A percentile compares a stretch with the other conserved stretches of the same genome.
Conservation (phyloP, 2,329 filamentous ascomycete species). For the Pseudogymnoascus sp. region DNA sequence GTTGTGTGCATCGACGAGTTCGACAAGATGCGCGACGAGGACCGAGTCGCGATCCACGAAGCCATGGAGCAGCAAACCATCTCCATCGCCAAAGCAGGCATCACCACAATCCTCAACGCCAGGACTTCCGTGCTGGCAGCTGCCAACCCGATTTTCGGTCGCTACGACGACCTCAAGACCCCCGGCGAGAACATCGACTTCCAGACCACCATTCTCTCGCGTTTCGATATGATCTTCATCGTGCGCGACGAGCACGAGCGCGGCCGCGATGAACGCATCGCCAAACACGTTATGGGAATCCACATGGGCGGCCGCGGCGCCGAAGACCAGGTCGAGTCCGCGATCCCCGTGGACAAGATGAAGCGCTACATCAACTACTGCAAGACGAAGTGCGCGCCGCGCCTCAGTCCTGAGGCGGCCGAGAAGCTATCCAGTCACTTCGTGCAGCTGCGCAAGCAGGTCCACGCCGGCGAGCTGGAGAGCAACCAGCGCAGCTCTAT, state of each 20-base stretch:
- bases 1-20: conserved; percentile 99
- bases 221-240: conserved; percentile 99
- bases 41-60: conserved; percentile 96
- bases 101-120: conserved; percentile 95
- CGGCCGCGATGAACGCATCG: conserved; percentile 83
- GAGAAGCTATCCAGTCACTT: conserved; percentile 97
- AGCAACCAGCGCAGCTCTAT: conserved; percentile 87
- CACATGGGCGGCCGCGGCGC: conserved; percentile 84
- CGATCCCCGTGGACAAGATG: conserved; percentile 94
- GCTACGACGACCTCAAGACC: conserved; percentile 96
- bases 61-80: conserved; percentile 99
- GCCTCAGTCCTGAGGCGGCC: conserved; percentile 80
- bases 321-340: conserved; percentile 75
- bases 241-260: conserved; percentile 91
- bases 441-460: conserved; percentile 88
- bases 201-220: conserved; percentile 93
- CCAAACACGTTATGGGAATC: conserved; percentile 93
- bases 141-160: conserved; percentile 93
- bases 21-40: conserved; percentile 98
- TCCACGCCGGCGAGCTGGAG: conserved; percentile 83
- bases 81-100: conserved; percentile 96
- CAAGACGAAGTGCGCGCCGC: conserved; percentile 89
- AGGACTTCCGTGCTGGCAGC: conserved; percentile 91
- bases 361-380: conserved; percentile 96
- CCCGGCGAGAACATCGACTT: conserved; percentile 99